A percentile compares a stretch with the other conserved stretches of the same genome.
phyloP scores from a whole-genome alignment of 495 filamentous ascomycete species.

The Penicillium cosmopolitanum region DNA sequence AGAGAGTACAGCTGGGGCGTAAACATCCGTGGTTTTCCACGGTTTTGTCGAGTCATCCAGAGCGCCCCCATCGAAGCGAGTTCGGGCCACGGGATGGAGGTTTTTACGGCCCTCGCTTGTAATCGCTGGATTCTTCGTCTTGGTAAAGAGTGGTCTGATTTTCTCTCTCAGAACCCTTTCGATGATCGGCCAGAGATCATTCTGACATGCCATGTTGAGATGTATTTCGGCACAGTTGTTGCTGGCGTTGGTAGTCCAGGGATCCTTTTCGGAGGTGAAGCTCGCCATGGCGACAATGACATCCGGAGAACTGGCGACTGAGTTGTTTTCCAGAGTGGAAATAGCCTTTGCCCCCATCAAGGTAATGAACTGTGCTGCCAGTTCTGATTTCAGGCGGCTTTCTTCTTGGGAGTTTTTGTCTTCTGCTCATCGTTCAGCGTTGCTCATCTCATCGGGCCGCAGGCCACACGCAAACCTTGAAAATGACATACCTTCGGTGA shows the following conservation, averaged over 20 bases:
- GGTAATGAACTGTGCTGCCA: conserved; percentile 40
- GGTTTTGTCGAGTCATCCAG: conserved; percentile 60
- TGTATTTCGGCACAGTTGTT: conserved; percentile 29
- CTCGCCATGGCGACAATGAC: conserved; percentile 42
- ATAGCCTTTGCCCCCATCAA: conserved; percentile 19
- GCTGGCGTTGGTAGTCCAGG: conserved; percentile 55
- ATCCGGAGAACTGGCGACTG: conserved; percentile 22
- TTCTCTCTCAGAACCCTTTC: conserved; percentile 54
- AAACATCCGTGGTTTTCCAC: conserved; percentile 71
- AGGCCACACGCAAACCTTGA: not conserved
- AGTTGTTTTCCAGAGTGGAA: conserved; percentile 18
- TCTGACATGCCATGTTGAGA: conserved; percentile 45
- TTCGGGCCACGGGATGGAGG: conserved; percentile 49
- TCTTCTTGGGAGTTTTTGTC: conserved; percentile 26
- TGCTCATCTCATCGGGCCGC: not conserved
- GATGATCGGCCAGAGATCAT: conserved; percentile 49
- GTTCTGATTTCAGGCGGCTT: conserved; percentile 25
- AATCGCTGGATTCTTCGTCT: conserved; percentile 63
- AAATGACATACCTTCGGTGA: conserved; percentile 20
- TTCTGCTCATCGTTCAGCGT: conserved; percentile 10
- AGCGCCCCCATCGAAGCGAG: conserved; percentile 47
- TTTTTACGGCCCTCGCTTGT: conserved; percentile 65
- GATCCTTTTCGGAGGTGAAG: conserved; percentile 54
- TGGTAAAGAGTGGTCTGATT: conserved; percentile 73
- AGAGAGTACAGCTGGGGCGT: conserved; percentile 63